A percentile compares a stretch with the other conserved stretches of the same genome.
Conservation (phyloP, 768 basidiomycete species). For the Leccinum rimulosum region DNA sequence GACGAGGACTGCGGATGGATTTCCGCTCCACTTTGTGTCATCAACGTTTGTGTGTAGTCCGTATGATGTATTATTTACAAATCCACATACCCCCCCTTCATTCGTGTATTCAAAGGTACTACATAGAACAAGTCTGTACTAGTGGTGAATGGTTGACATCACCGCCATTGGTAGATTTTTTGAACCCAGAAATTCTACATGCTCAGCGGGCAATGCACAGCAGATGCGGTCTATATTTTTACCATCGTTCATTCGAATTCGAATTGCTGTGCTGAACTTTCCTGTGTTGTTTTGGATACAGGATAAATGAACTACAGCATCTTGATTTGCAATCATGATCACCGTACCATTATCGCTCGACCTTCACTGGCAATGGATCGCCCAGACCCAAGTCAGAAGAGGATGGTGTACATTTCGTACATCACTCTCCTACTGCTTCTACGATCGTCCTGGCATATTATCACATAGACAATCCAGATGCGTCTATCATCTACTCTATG, state of each 20-base stretch:
- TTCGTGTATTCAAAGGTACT: not conserved
- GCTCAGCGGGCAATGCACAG: too few relatives aligned
- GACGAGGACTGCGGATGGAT: not conserved
- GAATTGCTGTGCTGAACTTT: not conserved
- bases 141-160: too few relatives aligned
- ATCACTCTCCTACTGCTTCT: constrained; percentile 7
- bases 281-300: not conserved
- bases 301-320: not conserved
- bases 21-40: not conserved
- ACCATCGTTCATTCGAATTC: too few relatives aligned
- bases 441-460: constrained; percentile 20
- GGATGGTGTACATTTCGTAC: not conserved
- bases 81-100: not conserved
- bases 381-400: not conserved
- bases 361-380: not conserved
- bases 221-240: too few relatives aligned
- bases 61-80: constrained; percentile 8
- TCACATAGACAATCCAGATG: constrained; percentile 23
- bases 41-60: not conserved
- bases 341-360: not conserved
- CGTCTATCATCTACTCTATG: constrained; percentile 19
- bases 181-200: too few relatives aligned
- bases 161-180: too few relatives aligned
- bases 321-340: not conserved
- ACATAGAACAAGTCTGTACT: not conserved